phyloP scores from a whole-genome alignment of 108 stramenopile genomes.

The Cyclotella distinguenda region DNA sequence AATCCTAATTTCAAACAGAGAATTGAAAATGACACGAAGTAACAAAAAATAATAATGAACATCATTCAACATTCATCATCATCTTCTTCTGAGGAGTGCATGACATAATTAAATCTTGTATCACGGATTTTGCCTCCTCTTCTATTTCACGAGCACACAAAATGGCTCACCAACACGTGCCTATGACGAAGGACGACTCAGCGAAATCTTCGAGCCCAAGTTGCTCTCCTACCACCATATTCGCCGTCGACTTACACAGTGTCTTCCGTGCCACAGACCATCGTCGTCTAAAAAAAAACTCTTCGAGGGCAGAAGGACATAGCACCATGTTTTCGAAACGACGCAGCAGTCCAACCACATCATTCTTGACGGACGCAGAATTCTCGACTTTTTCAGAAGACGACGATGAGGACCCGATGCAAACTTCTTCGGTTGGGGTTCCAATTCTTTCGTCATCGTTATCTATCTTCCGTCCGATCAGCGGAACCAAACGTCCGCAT shows the following conservation, averaged over 20 bases:
- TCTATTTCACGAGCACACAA: neutral
- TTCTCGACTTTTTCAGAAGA: slow-evolving; percentile 37
- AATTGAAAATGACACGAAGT: too few relatives aligned
- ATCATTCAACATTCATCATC: too few relatives aligned
- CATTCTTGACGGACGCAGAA: slow-evolving; percentile 27
- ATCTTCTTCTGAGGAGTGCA: neutral
- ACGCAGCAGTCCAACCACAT: slow-evolving; percentile 4
- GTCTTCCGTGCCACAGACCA: slow-evolving; percentile 28
- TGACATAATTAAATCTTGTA: neutral
- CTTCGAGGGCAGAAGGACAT: neutral
- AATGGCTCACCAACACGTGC: slow-evolving; percentile 6
- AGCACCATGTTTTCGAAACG: neutral
- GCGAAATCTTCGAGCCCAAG: slow-evolving; percentile 1
- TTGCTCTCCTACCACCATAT: slow-evolving; percentile 31
- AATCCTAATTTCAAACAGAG: too few relatives aligned
- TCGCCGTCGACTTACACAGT: slow-evolving; percentile 25
- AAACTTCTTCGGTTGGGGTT: neutral
- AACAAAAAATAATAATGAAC: too few relatives aligned
- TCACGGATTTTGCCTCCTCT: too few relatives aligned
- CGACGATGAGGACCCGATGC: slow-evolving; percentile 15
- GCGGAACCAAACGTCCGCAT: slow-evolving; percentile 25
- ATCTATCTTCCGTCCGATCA: slow-evolving; percentile 32
- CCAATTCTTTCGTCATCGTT: slow-evolving; percentile 2
- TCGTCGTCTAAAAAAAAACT: neutral
- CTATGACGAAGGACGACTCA: neutral